Conservation (phyloP, 768 basidiomycete genomes). For the Agrocybe praecox region DNA sequence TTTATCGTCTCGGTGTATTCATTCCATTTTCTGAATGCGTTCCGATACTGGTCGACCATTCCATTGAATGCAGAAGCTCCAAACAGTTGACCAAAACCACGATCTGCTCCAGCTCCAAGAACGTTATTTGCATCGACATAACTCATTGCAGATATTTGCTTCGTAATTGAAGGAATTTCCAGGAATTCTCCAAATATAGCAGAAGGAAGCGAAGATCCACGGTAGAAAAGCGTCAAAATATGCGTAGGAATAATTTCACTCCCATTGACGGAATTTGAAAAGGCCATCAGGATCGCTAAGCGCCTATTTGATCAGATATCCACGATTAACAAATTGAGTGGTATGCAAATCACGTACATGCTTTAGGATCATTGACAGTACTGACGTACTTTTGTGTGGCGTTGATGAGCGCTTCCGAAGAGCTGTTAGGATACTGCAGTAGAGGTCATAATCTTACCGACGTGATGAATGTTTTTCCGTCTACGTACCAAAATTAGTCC, state of each 20-base stretch:
- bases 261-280: conserved; percentile 23
- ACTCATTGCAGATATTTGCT: conserved; percentile 31
- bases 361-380: conserved; percentile 38
- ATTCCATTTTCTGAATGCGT: conserved; percentile 32
- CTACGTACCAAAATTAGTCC: conserved; percentile 36
- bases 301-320: conserved; percentile 1
- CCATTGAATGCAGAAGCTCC: conserved; percentile 38
- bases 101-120: conserved; percentile 28
- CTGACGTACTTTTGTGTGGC: conserved; percentile 38
- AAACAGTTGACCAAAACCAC: conserved; percentile 38
- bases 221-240: conserved; percentile 35
- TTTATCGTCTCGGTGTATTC: conserved; percentile 27
- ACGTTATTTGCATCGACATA: conserved; percentile 35
- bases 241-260: conserved; percentile 24
- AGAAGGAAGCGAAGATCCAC: conserved; percentile 33
- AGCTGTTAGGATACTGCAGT: conserved; percentile 36
- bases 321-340: neutral
- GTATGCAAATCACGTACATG: conserved; percentile 28
- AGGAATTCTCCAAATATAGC: conserved; percentile 41
- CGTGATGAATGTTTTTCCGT: neutral
- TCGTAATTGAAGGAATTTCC: conserved; percentile 31
- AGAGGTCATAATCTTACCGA: neutral
- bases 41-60: conserved; percentile 27
- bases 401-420: conserved; percentile 36
- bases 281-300: conserved; percentile 27